phyloP scores from a whole-genome alignment of 1,284 basidiomycete species.

The Gomphus sp. region DNA sequence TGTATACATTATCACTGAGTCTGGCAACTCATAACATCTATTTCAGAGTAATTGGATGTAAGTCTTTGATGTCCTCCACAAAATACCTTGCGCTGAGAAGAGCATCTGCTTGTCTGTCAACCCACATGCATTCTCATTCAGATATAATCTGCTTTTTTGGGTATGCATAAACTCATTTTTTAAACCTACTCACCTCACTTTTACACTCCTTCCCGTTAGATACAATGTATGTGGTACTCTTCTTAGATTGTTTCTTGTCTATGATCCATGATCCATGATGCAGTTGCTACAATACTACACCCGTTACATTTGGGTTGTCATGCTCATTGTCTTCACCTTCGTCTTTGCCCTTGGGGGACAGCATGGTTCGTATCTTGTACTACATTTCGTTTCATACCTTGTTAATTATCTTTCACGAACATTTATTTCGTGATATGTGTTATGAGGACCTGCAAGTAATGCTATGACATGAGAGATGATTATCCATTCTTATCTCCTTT shows the following conservation, averaged over 20 bases:
- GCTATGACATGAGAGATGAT: not conserved
- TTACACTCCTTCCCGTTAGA: not conserved
- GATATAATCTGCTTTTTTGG: conserved; percentile 9
- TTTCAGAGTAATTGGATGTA: not conserved
- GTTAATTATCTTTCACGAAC: no score
- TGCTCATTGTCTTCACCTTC: no score
- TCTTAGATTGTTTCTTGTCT: no score
- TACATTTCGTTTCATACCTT: no score
- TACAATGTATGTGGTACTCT: conserved; percentile 3
- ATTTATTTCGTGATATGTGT: no score
- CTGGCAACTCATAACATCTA: not conserved
- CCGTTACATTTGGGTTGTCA: no score
- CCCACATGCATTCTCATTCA: not conserved
- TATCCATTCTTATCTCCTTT: not conserved
- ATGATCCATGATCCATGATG: no score
- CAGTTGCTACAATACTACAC: no score
- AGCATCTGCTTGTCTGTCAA: not conserved
- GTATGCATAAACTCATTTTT: not conserved
- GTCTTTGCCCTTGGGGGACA: no score
- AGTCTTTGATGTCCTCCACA: not conserved
- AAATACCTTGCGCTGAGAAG: not conserved
- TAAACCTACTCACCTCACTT: no score
- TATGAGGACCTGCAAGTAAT: no score
- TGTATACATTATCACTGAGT: not conserved
- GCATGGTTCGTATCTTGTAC: no score